A percentile compares a stretch with the other conserved stretches of the same genome.
Evolutionary conservation across 2,329 filamentous ascomycete genomes (phyloP).

Genomic region (Talaromyces sp.): DNA sequence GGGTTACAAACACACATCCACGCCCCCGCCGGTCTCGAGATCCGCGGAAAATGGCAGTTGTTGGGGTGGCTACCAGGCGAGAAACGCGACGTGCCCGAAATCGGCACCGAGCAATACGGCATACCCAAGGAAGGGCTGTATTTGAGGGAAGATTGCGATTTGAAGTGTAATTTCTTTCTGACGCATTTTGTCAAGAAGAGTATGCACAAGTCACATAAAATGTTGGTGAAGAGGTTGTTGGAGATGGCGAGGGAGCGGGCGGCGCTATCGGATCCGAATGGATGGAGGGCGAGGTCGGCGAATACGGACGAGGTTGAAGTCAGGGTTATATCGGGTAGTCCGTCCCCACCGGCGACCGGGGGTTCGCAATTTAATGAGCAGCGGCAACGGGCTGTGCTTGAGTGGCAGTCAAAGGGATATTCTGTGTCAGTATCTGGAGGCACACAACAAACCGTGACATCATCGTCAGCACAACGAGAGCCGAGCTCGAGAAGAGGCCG

Average conservation of each 20-base stretch:
- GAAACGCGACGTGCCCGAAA: constrained; percentile 62
- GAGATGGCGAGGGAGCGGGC: constrained; percentile 45
- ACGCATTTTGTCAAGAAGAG: constrained; percentile 76
- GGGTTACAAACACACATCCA: constrained; percentile 81
- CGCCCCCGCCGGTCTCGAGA: constrained; percentile 77
- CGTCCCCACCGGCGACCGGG: not conserved
- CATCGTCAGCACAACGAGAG: constrained; percentile 4
- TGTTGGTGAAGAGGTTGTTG: constrained; percentile 63
- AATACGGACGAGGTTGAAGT: constrained; percentile 1
- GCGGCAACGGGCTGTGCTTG: constrained; percentile 12
- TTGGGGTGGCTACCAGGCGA: constrained; percentile 72
- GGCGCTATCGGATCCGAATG: not conserved
- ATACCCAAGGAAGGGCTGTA: constrained; percentile 69
- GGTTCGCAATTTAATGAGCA: constrained; percentile 12
- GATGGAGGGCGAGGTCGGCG: not conserved
- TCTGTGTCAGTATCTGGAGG: constrained; percentile 18
- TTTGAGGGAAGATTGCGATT: constrained; percentile 76
- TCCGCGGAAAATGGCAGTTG: constrained; percentile 73
- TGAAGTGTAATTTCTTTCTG: constrained; percentile 76
- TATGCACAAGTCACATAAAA: constrained; percentile 69
- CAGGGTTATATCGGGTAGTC: not conserved
- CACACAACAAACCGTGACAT: constrained; percentile 1
- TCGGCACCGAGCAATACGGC: constrained; percentile 55
- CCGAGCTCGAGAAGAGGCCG: not conserved
- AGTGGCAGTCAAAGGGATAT: constrained; percentile 16